A percentile compares a stretch with the other conserved stretches of the same genome.
Evolutionary conservation across 305 asterid species (phyloP).

Genomic region (Ajuga reptans): DNA sequence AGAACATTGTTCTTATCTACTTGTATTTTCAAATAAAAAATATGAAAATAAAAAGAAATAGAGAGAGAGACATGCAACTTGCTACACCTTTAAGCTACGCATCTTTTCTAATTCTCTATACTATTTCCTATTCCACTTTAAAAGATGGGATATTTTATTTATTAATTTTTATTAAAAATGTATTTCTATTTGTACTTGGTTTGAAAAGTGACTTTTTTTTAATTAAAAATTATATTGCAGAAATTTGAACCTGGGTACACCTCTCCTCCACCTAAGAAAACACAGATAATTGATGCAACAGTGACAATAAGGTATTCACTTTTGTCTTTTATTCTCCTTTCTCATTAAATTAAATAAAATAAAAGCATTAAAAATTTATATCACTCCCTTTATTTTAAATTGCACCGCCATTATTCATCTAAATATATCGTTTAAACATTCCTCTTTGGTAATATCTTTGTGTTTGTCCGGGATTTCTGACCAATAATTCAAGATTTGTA

Average conservation of each 20-base stretch:
- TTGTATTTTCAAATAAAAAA: background rate
- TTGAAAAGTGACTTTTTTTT: background rate
- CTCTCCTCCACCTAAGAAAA: slow-evolving; percentile 48
- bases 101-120: background rate
- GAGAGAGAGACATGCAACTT: background rate
- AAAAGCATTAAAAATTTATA: background rate
- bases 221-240: slow-evolving; percentile 33
- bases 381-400: background rate
- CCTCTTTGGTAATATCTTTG: background rate
- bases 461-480: slow-evolving; percentile 15
- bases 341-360: background rate
- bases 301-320: slow-evolving; percentile 51
- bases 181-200: background rate
- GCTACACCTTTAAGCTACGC: slow-evolving; percentile 25
- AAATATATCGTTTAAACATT: background rate
- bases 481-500: slow-evolving; percentile 20
- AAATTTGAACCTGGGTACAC: slow-evolving; percentile 79
- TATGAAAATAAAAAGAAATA: too few species aligned
- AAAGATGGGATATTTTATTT: too few species aligned
- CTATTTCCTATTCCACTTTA: background rate
- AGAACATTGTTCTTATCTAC: slow-evolving; percentile 6
- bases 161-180: background rate
- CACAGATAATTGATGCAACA: slow-evolving; percentile 32
- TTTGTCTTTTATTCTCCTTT: background rate
- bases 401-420: slow-evolving; percentile 20